Base-by-base conservation (phyloP, 2,329 filamentous ascomycete genomes). In the Aspergillus tanneri region DNA sequence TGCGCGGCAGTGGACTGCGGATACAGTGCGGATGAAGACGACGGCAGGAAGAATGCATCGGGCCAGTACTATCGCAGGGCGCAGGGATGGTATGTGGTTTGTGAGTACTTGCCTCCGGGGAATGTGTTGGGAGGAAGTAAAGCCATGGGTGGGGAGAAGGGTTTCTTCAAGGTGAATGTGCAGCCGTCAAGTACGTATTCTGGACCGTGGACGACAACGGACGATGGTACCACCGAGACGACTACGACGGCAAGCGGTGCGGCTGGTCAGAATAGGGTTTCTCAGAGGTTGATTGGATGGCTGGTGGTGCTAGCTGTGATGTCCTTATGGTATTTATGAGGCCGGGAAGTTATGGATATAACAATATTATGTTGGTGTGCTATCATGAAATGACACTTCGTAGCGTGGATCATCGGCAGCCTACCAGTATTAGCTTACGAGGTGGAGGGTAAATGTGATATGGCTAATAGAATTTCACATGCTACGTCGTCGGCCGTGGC, bases 91-190 rank as follows among this genome's bases (percentile, higher is more conserved):
- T 86, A 80, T 65, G 71, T 88, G 0, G 83, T 83, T 19, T 89
- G 85, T 57, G 84, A 88, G 69, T 88, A 88, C 67, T 84, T 75
- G 72, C 85, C 86, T 1, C 65, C 75, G 1, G 86, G 86, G 0
- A 88, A 89, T 59, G 72, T 88, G 2, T 57, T 70, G 11, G 70
- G 69, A 3, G 46, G 45, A 10, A 30, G 62, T 40, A 48, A 63
- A 44, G 35, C 44, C 24, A 16, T 28, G 39, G 41, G 47, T 35
- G 55, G 46, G 34, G 35, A 63, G 43, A 52, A 67, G 39, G 42
- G 46, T 23, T 66, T 59, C 35, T 71, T 70, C 47, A 59, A 50
- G 37, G 41, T 63, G 35, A 69, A 69, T 53, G 66, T 69, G 50
- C 50, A 58, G 43, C 43, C 46, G 43, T 9, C 50, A 16, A 53